Base-by-base conservation (phyloP, 2,329 filamentous ascomycete genomes). In the Passalora sequoiae region DNA sequence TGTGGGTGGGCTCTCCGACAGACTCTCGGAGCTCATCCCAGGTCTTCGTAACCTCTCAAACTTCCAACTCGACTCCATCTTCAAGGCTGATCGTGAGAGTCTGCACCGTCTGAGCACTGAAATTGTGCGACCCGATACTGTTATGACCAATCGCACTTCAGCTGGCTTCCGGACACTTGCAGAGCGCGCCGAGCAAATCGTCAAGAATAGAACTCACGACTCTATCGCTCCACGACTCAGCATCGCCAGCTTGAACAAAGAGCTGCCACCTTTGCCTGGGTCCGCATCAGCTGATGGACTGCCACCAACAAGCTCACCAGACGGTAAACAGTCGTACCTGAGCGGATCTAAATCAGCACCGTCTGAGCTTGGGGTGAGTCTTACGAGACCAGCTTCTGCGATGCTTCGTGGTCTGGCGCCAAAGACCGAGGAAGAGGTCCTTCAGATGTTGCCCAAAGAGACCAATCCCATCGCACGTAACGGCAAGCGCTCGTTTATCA, bases 11-110 rank as follows among this genome's bases (percentile, higher is more conserved):
- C 59, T 74, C 6, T 72, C 70, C 2, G 63, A 71, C 38, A 64
- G 69, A 15, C 56, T 74, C 9, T 71, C 70, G 0, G 67, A 69
- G 54, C 59, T 72, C 9, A 51, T 73, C 13, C 71, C 70, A 4
- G 66, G 67, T 7, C 49, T 74, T 38, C 63, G 58, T 17, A 65
- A 66, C 38, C 32, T 55, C 12, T 45, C 49, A 15, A 59, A 56
- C 30, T 60, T 68, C 32, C 63, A 66, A 41, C 60, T 65, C 16
- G 62, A 64, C 24, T 64, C 61, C 35, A 47, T 62, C 10, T 50
- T 64, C 13, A 54, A 53, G 16, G 65, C 69, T 37, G 63, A 68
- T 13, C 52, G 57, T 21, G 59, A 63, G 9, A 54, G 56, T 32
- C 53, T 56, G n/a, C 50, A 60, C 20, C 58, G 55, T 43, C 41